These are phyloP conservation scores for Myxozyma geophila DNA, from an alignment of 805 yeast species.

Conservation along the genomic window DNA sequence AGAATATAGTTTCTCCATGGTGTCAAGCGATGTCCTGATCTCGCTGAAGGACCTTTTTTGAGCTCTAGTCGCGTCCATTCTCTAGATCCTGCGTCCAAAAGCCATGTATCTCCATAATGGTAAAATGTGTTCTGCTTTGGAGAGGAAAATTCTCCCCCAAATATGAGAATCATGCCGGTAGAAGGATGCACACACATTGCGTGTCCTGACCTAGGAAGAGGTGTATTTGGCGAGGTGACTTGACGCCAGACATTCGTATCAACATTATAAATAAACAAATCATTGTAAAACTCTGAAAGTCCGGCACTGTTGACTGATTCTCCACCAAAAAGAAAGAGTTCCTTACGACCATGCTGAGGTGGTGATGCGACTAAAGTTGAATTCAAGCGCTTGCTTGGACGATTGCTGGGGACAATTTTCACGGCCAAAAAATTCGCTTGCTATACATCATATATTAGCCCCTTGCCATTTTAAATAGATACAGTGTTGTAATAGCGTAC, in stretches of 20 bases:
- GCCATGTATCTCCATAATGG: constrained; percentile 96
- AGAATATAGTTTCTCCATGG: constrained; percentile 90
- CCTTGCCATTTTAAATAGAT: neutral
- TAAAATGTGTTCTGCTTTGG: constrained; percentile 95
- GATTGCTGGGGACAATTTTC: constrained; percentile 55
- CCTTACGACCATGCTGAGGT: constrained; percentile 66
- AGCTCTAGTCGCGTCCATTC: constrained; percentile 89
- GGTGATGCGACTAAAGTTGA: constrained; percentile 78
- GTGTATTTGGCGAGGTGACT: constrained; percentile 79
- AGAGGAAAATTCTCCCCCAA: constrained; percentile 96
- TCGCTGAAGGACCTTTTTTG: constrained; percentile 70
- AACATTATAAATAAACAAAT: constrained; percentile 69
- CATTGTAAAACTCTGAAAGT: constrained; percentile 76
- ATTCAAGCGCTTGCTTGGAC: constrained; percentile 74
- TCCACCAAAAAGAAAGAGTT: constrained; percentile 88
- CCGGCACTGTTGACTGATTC: constrained; percentile 61
- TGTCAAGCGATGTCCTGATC: constrained; percentile 91
- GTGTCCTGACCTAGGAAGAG: constrained; percentile 91
- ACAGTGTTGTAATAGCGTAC: neutral
- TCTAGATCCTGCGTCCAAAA: constrained; percentile 77
- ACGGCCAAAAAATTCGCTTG: constrained; percentile 81
- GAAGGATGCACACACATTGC: constrained; percentile 92
- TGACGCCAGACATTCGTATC: constrained; percentile 83
- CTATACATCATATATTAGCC: constrained; percentile 46
- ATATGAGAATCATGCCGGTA: constrained; percentile 73